Evolutionary conservation across 2,329 filamentous ascomycete genomes (phyloP), one percentile per base, ranked within the genome.

Genomic region (Fonsecaea erecta): DNA sequence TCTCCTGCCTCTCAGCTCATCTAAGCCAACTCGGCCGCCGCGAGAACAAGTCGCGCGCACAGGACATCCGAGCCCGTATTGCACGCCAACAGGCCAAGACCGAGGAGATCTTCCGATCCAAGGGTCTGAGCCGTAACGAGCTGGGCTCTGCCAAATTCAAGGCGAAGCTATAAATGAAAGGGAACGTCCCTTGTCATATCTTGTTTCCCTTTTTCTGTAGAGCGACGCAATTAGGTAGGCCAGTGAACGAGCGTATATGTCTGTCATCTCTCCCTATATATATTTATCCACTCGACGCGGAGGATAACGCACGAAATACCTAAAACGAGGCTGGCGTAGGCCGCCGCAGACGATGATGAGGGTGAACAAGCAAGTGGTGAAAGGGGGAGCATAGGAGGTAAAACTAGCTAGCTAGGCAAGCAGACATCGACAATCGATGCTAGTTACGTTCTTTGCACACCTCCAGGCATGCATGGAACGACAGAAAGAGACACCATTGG

Each of bases 1-100:
- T 30, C 30, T n/a, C 8, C 30, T 32, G 9, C 11, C 46, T 14
- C 28, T 8, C 37, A 86, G 95, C 98, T 66, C 95, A 96, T 77
- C 79, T 93, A 79, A 69, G 82, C 77, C 77, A 81, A 80, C 73
- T 84, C 79, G 78, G 87, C 75, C 70, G 80, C 81, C 71, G 86
- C 82, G 71, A 86, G 83, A 81, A 85, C 77, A 74, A 62, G 52
- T 14, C 52, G 51, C 60, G 67, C 32, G 57, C 52, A 43, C 64
- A 64, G 28, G 67, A 64, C n/a, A 66, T 69, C 58, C 62, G 32
- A 4, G 64, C 54, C 26, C 58, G 61, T 14, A 53, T 69, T 34
- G 64, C 64, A 1, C 32, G 54, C 14, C 67, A 69, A 34, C 56
- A 60, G 34, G 53, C 53, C 46, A 66, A 60, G 61, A 57, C 64